A percentile compares a stretch with the other conserved stretches of the same genome.
These are phyloP conservation scores for Actinomucor elegans DNA, from an alignment of 371 early-diverging fungal species.

Conservation along the genomic window DNA sequence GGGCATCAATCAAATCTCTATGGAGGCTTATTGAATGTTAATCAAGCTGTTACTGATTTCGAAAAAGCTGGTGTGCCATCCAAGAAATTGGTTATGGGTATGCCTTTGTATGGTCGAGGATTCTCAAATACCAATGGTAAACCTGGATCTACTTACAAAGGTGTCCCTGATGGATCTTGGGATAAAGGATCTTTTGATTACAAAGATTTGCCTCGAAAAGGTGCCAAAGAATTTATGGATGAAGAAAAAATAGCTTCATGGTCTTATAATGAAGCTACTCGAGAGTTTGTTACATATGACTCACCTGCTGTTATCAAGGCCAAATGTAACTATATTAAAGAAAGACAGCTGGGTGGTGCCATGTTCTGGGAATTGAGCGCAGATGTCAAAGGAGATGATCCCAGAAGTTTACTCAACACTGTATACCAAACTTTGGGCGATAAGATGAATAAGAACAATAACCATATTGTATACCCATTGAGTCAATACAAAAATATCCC, in stretches of 20 bases:
- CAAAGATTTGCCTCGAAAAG: conserved; percentile 63
- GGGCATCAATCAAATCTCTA: conserved; percentile 88
- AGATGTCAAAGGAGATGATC: conserved; percentile 46
- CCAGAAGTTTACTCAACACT: conserved; percentile 47
- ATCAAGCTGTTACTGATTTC: conserved; percentile 52
- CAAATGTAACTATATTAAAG: conserved; percentile 77
- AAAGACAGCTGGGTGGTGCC: conserved; percentile 70
- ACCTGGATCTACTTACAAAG: conserved; percentile 57
- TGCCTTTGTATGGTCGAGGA: conserved; percentile 59
- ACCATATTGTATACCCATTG: conserved; percentile 41
- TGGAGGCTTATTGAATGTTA: conserved; percentile 58
- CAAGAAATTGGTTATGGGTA: conserved; percentile 21
- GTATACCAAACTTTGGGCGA: conserved; percentile 34
- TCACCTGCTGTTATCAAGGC: conserved; percentile 63
- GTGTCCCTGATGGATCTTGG: conserved; percentile 76
- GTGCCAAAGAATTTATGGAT: conserved; percentile 71
- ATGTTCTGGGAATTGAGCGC: conserved; percentile 86
- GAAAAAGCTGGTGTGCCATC: conserved; percentile 19
- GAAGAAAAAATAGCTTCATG: conserved; percentile 66
- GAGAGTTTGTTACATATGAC: conserved; percentile 84
- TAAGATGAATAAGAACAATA: conserved; percentile 21
- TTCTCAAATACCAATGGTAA: conserved; percentile 50
- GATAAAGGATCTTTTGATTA: conserved; percentile 84
- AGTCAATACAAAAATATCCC: conserved; percentile 61
- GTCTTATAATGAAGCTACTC: conserved; percentile 66